Conservation (phyloP, 495 filamentous ascomycete species). For the Venustampulla echinocandica region DNA sequence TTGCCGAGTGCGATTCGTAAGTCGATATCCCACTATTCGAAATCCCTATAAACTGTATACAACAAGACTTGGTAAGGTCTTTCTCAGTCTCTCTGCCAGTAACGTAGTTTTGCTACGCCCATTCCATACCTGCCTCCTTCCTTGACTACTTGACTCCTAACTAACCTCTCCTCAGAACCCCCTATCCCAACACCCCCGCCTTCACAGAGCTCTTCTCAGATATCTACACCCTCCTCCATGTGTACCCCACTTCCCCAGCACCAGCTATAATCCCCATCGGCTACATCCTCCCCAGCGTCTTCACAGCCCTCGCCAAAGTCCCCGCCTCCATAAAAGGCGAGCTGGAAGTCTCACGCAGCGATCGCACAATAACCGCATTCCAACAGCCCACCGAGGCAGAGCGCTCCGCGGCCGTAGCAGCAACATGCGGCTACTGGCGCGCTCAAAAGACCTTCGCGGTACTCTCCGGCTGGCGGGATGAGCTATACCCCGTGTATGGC, state of each 20-base stretch:
- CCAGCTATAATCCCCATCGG: constrained; percentile 49
- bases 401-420: constrained; percentile 50
- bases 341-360: constrained; percentile 43
- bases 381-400: constrained; percentile 39
- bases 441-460: constrained; percentile 56
- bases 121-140: neutral
- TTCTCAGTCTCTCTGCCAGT: no score
- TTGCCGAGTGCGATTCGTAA: constrained; percentile 57
- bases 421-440: constrained; percentile 55
- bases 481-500: constrained; percentile 78
- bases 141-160: neutral
- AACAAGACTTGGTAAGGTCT: no score
- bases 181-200: constrained; percentile 47
- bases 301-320: constrained; percentile 41
- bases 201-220: constrained; percentile 42
- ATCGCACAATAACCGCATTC: constrained; percentile 43
- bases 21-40: constrained; percentile 15
- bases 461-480: constrained; percentile 77
- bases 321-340: constrained; percentile 39
- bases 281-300: constrained; percentile 49
- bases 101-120: no score
- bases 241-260: constrained; percentile 31
- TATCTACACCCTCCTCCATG: constrained; percentile 37
- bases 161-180: constrained; percentile 45
- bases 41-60: no score